Conservation (phyloP, 345 rosid species). For the Gossypium bickii region DNA sequence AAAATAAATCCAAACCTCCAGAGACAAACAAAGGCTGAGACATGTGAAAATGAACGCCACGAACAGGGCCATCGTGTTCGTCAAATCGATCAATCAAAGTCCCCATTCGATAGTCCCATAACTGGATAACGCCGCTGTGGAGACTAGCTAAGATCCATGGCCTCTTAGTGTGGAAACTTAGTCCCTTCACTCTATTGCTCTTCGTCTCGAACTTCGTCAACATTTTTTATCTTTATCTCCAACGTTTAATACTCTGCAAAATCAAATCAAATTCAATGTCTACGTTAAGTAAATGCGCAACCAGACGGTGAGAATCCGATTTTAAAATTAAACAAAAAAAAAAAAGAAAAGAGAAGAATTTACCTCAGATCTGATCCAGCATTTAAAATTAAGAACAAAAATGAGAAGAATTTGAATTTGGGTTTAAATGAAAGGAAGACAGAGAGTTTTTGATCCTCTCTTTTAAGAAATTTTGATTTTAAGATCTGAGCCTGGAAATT, state of each 20-base stretch:
- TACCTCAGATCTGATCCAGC: slow-evolving; percentile 54
- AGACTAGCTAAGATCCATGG: slow-evolving; percentile 99
- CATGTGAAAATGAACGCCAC: slow-evolving; percentile 92
- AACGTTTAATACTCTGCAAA: slow-evolving; percentile 27
- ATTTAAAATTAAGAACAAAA: slow-evolving; percentile 5
- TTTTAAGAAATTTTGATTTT: background rate
- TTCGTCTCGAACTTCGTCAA: slow-evolving; percentile 97
- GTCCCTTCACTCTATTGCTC: slow-evolving; percentile 96
- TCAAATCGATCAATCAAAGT: slow-evolving; percentile 90
- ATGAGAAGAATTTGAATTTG: background rate
- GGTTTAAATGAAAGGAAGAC: background rate
- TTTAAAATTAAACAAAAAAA: background rate
- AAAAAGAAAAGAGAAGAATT: slow-evolving; percentile 14
- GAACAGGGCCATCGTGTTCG: slow-evolving; percentile 98
- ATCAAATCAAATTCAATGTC: slow-evolving; percentile 16
- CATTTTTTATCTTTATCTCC: slow-evolving; percentile 38
- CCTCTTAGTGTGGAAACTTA: slow-evolving; percentile 89
- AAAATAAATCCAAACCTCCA: slow-evolving; percentile 52
- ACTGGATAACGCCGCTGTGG: slow-evolving; percentile 98
- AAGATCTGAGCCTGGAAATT: slow-evolving; percentile 1
- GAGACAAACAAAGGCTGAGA: slow-evolving; percentile 94
- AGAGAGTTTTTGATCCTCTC: background rate
- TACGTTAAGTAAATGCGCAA: background rate
- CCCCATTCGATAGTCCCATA: slow-evolving; percentile 99
- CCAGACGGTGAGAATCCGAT: background rate